Evolutionary conservation across 305 asterid genomes (phyloP).

Genomic region (Coffea humblotiana): DNA sequence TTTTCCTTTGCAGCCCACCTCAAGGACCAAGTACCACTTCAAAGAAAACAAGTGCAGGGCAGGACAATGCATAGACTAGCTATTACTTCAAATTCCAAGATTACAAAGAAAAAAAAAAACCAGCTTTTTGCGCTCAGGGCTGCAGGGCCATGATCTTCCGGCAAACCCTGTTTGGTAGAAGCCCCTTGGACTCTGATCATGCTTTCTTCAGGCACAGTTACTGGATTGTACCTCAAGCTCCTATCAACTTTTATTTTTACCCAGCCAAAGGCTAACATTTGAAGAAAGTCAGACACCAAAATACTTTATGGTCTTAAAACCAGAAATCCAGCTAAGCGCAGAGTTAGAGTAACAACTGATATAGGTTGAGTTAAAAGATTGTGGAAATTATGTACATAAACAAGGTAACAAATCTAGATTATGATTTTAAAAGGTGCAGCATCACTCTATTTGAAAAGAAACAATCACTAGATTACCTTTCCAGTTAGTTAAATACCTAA

Average conservation of each 20-base stretch:
- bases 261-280: background rate
- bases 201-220: background rate
- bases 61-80: background rate
- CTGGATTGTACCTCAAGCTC: background rate
- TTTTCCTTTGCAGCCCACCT: background rate
- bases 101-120: background rate
- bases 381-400: background rate
- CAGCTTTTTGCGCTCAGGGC: background rate
- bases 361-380: background rate
- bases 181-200: background rate
- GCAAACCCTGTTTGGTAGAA: background rate
- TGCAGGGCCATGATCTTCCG: background rate
- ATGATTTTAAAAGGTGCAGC: background rate
- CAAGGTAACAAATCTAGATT: background rate
- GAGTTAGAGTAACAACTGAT: background rate
- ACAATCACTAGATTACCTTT: background rate
- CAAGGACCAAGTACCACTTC: background rate
- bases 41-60: background rate
- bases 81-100: background rate
- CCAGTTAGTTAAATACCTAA: background rate
- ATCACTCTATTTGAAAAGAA: background rate
- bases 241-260: background rate
- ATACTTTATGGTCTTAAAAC: background rate
- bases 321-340: background rate
- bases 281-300: background rate